Evolutionary conservation across 2,329 filamentous ascomycete species (phyloP).

Genomic region (Colletotrichum tabaci): DNA sequence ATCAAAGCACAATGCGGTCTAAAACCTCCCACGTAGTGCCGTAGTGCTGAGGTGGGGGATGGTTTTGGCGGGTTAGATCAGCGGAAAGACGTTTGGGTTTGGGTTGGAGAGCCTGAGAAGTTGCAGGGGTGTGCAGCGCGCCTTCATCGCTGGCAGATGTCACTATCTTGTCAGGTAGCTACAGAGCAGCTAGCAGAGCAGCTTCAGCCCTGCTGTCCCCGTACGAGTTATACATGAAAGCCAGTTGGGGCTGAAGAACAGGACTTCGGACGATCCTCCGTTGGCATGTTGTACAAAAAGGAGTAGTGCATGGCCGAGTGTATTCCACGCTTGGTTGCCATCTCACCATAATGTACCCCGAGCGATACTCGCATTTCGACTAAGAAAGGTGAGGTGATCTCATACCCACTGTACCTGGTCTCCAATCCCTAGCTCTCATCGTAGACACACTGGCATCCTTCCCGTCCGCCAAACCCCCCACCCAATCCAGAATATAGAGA

Average conservation of each 20-base stretch:
- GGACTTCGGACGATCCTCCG: background rate
- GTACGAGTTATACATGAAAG: background rate
- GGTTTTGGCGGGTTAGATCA: constrained; percentile 32
- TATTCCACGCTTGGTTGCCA: too few relatives aligned
- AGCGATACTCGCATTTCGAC: too few relatives aligned
- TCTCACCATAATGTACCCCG: too few relatives aligned
- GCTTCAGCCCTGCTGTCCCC: background rate
- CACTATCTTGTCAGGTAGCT: constrained; percentile 1
- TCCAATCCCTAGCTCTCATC: too few relatives aligned
- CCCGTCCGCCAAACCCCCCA: too few relatives aligned
- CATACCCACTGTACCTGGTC: too few relatives aligned
- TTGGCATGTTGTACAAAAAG: too few relatives aligned
- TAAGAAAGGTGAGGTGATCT: too few relatives aligned
- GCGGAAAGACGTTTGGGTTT: constrained; percentile 19
- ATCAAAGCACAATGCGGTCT: background rate
- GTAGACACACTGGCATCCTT: too few relatives aligned
- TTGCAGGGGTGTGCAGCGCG: constrained; percentile 21
- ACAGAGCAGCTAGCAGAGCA: constrained; percentile 2
- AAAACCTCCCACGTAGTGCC: background rate
- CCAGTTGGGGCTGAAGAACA: background rate
- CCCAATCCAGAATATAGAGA: too few relatives aligned
- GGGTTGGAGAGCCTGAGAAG: constrained; percentile 7
- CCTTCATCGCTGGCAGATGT: constrained; percentile 7
- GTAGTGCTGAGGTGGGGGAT: constrained; percentile 14
- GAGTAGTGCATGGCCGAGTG: background rate